Conservation (phyloP, 768 basidiomycete species). For the Amanita exitialis region DNA sequence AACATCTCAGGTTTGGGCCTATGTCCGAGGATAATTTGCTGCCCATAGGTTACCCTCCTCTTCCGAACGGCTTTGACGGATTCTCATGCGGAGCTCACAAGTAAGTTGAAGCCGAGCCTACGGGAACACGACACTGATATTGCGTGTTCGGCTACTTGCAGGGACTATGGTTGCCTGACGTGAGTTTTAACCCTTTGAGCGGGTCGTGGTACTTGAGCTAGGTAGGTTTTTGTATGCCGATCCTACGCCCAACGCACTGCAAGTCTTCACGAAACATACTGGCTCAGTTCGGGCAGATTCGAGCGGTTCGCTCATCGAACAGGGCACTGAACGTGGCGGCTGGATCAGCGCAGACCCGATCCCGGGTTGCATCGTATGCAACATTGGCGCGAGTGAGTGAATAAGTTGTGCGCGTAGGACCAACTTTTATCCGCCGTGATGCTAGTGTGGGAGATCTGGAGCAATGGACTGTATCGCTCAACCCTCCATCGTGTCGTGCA, state of each 20-base stretch:
- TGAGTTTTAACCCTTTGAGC: slow-evolving; percentile 21
- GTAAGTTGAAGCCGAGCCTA: slow-evolving; percentile 25
- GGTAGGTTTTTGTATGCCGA: slow-evolving; percentile 83
- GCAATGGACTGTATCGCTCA: slow-evolving; percentile 73
- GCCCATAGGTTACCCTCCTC: slow-evolving; percentile 69
- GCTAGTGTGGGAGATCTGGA: slow-evolving; percentile 90
- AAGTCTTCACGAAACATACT: slow-evolving; percentile 56
- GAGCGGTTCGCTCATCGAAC: slow-evolving; percentile 34
- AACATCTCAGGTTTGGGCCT: background rate
- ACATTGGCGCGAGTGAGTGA: slow-evolving; percentile 79
- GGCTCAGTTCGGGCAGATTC: slow-evolving; percentile 10
- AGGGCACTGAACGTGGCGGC: slow-evolving; percentile 44
- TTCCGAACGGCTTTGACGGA: slow-evolving; percentile 71
- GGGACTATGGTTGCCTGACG: slow-evolving; percentile 91
- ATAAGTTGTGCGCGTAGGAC: background rate
- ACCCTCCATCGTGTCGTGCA: slow-evolving; percentile 90
- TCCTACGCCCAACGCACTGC: slow-evolving; percentile 67
- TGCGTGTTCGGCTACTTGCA: slow-evolving; percentile 14
- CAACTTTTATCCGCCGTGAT: background rate
- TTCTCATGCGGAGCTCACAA: slow-evolving; percentile 89
- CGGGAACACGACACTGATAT: background rate
- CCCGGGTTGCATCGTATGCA: slow-evolving; percentile 78
- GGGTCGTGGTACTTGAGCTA: background rate
- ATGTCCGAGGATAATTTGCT: background rate
- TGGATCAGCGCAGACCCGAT: slow-evolving; percentile 87